Conservation (phyloP, 225 moss, liverwort and hornwort genomes). For the Sphagnum contortum region DNA sequence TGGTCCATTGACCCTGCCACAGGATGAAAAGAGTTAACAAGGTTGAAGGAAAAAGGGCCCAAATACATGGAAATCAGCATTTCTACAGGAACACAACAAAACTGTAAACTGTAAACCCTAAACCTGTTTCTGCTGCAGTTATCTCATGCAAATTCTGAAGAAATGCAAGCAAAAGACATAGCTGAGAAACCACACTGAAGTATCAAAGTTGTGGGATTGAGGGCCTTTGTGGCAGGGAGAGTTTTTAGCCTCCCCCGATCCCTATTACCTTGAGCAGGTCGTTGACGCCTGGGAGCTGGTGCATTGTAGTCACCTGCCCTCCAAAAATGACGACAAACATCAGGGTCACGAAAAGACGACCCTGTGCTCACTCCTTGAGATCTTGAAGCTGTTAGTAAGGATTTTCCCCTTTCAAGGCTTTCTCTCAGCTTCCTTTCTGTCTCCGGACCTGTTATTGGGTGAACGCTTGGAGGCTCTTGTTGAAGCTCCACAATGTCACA, state of each 20-base stretch:
- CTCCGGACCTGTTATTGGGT: not conserved
- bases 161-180: no score
- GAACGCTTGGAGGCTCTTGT: not conserved
- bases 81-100: no score
- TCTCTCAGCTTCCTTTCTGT: not conserved
- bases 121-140: no score
- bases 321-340: constrained; percentile 69
- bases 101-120: no score
- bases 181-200: no score
- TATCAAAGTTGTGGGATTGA: no score
- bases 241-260: no score
- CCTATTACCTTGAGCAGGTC: constrained; percentile 20
- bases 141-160: no score
- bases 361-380: not conserved
- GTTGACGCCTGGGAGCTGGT: constrained; percentile 12
- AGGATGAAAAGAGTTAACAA: not conserved
- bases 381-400: constrained; percentile 1
- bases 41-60: not conserved
- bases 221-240: no score
- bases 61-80: not conserved
- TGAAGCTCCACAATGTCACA: not conserved
- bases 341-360: not conserved
- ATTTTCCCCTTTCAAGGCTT: constrained; percentile 1
- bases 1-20: constrained; percentile 62
- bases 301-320: constrained; percentile 69